Percentiles rank a stretch among this genome's conserved stretches.
phyloP scores from a whole-genome alignment of 108 stramenopile species.

The Parmales sp. region DNA sequence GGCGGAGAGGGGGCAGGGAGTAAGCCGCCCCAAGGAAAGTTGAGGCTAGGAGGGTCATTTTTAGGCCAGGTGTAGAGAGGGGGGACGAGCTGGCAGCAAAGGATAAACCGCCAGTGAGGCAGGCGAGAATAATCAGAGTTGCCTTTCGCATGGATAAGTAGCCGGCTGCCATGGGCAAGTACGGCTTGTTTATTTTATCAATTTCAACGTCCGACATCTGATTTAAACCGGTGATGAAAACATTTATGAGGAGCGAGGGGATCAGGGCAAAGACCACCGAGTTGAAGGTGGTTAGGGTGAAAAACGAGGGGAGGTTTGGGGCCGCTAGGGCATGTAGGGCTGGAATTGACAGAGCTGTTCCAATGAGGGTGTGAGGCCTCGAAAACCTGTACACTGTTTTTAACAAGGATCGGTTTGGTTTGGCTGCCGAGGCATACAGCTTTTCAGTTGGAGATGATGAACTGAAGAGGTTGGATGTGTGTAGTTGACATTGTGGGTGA shows the following conservation, averaged over 20 bases:
- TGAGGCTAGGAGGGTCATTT: slow-evolving; percentile 71
- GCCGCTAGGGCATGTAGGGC: slow-evolving; percentile 76
- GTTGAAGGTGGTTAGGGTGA: slow-evolving; percentile 24
- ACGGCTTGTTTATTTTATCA: slow-evolving; percentile 90
- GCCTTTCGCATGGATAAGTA: slow-evolving; percentile 48
- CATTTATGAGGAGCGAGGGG: slow-evolving; percentile 84
- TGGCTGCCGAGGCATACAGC: no score
- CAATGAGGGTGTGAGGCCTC: slow-evolving; percentile 89
- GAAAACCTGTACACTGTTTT: slow-evolving; percentile 93
- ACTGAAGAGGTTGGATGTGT: no score
- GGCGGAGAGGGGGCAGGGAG: slow-evolving; percentile 66
- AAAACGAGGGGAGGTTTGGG: slow-evolving; percentile 41
- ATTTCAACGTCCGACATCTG: slow-evolving; percentile 95
- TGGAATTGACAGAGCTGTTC: slow-evolving; percentile 82
- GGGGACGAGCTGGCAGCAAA: slow-evolving; percentile 46
- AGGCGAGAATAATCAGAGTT: slow-evolving; percentile 37
- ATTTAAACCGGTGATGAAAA: slow-evolving; percentile 93
- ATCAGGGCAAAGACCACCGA: slow-evolving; percentile 52
- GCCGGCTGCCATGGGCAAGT: slow-evolving; percentile 78
- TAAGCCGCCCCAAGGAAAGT: slow-evolving; percentile 78
- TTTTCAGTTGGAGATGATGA: no score
- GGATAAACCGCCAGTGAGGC: slow-evolving; percentile 42
- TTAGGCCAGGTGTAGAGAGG: slow-evolving; percentile 45
- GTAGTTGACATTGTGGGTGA: no score
- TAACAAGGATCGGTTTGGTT: no score